phyloP scores from a whole-genome alignment of 495 filamentous ascomycete species.

The Venustampulla echinocandica region DNA sequence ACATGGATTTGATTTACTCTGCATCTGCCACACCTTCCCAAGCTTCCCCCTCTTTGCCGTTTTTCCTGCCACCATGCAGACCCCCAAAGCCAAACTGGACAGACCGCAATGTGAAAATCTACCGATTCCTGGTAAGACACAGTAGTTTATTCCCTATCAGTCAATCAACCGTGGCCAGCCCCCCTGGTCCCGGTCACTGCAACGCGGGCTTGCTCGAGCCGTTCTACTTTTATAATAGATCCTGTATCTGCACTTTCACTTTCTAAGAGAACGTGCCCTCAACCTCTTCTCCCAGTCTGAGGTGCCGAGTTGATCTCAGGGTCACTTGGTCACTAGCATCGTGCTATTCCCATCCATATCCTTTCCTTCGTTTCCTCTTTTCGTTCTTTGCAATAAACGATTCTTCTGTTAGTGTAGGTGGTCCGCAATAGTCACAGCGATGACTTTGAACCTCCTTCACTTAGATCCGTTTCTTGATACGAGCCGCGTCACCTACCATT shows the following conservation, averaged over 20 bases:
- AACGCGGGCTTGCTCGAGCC: background rate
- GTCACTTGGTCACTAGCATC: constrained; percentile 11
- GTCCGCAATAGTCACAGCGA: constrained; percentile 7
- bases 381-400: constrained; percentile 15
- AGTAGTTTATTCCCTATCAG: constrained; percentile 4
- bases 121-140: background rate
- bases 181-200: background rate
- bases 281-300: constrained; percentile 9
- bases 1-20: background rate
- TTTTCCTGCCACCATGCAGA: background rate
- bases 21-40: constrained; percentile 3
- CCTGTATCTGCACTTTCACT: constrained; percentile 17
- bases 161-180: background rate
- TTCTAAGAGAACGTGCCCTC: constrained; percentile 9
- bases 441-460: constrained; percentile 16
- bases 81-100: no score
- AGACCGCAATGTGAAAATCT: background rate
- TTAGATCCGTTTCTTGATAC: constrained; percentile 7
- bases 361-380: constrained; percentile 3
- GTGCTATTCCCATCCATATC: background rate
- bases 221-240: constrained; percentile 16
- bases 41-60: constrained; percentile 1
- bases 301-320: constrained; percentile 18
- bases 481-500: background rate
- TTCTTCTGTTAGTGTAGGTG: constrained; percentile 12